These are phyloP conservation scores for Microbotryum saponariae DNA, from an alignment of 1,284 basidiomycete species.

Conservation along the genomic window DNA sequence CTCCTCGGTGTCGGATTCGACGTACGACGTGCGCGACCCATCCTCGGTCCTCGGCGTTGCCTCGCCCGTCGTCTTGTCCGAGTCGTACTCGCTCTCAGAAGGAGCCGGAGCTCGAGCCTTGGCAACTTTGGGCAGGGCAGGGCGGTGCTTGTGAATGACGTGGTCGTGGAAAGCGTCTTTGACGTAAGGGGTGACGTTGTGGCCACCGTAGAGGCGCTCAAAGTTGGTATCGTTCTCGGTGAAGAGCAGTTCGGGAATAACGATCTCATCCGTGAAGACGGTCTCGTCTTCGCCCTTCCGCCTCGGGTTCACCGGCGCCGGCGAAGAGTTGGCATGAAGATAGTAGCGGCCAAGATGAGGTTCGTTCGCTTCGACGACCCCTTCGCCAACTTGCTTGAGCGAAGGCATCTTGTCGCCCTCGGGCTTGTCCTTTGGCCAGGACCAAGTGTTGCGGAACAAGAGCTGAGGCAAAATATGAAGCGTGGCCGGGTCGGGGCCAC, in stretches of 20 bases:
- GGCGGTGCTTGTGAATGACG: constrained; percentile 77
- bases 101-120: constrained; percentile 5
- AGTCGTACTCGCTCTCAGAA: constrained; percentile 9
- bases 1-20: constrained; percentile 35
- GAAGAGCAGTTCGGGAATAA: constrained; percentile 78
- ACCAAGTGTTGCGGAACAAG: constrained; percentile 98
- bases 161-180: constrained; percentile 99
- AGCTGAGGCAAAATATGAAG: constrained; percentile 90
- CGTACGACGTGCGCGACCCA: constrained; percentile 29
- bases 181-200: constrained; percentile 72
- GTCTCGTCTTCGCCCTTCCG: constrained; percentile 49
- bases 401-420: constrained; percentile 54
- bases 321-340: constrained; percentile 84
- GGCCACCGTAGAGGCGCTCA: constrained; percentile 76
- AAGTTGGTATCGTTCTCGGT: constrained; percentile 98
- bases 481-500: constrained; percentile 90
- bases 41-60: constrained; percentile 21
- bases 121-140: constrained; percentile 42
- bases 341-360: constrained; percentile 52
- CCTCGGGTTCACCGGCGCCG: constrained; percentile 73
- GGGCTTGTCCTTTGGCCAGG: constrained; percentile 77
- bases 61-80: not conserved
- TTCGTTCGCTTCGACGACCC: constrained; percentile 65
- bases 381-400: constrained; percentile 50
- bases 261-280: constrained; percentile 55